Evolutionary conservation across 225 moss, liverwort and hornwort species (phyloP).

Genomic region (Marchantia polymorpha): DNA sequence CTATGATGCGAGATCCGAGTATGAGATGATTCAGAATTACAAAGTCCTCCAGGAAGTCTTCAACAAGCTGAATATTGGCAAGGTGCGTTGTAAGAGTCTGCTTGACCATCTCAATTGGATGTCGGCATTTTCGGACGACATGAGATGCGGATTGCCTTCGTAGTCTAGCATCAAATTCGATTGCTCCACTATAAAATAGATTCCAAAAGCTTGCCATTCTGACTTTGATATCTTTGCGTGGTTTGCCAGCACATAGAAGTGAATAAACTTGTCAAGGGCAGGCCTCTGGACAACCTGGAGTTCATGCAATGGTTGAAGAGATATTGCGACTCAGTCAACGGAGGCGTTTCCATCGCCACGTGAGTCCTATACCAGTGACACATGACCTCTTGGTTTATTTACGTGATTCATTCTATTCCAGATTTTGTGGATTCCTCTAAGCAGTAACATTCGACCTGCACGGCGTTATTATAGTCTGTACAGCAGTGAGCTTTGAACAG

Average conservation of each 20-base stretch:
- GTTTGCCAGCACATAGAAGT: slow-evolving; percentile 75
- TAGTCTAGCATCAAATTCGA: no score
- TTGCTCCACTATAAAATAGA: no score
- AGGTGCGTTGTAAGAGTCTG: slow-evolving; percentile 16
- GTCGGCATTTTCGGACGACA: no score
- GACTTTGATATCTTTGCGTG: background rate
- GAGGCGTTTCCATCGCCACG: slow-evolving; percentile 37
- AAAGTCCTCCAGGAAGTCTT: slow-evolving; percentile 97
- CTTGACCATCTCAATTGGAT: no score
- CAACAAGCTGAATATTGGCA: slow-evolving; percentile 86
- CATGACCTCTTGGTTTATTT: background rate
- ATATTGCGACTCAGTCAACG: slow-evolving; percentile 86
- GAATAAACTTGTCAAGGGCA: slow-evolving; percentile 87
- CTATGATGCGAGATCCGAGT: slow-evolving; percentile 93
- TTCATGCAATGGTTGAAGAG: slow-evolving; percentile 99
- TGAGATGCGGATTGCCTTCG: no score
- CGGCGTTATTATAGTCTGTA: background rate
- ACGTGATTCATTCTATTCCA: background rate
- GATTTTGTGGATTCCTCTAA: no score
- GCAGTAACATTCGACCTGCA: no score
- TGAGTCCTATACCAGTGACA: slow-evolving; percentile 27
- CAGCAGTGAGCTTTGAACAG: background rate
- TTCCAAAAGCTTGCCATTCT: background rate
- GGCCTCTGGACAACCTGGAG: slow-evolving; percentile 95
- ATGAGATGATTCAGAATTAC: slow-evolving; percentile 99